These are phyloP conservation scores for Lanmaoa rubissima DNA, from an alignment of 768 basidiomycete genomes.

Conservation along the genomic window DNA sequence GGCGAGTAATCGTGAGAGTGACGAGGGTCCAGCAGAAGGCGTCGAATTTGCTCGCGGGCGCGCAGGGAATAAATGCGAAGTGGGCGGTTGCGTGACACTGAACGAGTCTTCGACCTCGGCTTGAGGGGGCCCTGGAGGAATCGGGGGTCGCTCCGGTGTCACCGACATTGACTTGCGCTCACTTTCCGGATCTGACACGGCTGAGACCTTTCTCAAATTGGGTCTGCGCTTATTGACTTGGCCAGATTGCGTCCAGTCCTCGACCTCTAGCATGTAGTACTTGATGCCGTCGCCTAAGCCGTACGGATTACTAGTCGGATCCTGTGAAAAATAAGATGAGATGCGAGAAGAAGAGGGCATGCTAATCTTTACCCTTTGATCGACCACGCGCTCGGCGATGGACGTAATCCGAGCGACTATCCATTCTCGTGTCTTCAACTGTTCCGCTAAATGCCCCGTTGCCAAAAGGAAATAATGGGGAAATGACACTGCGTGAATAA, in stretches of 20 bases:
- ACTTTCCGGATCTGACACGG: conserved; percentile 39
- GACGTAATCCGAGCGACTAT: conserved; percentile 91
- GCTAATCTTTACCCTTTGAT: conserved; percentile 54
- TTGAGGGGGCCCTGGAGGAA: conserved; percentile 60
- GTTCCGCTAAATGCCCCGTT: conserved; percentile 81
- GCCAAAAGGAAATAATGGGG: conserved; percentile 97
- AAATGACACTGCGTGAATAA: conserved; percentile 67
- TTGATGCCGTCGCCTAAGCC: conserved; percentile 85
- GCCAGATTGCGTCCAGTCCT: conserved; percentile 85
- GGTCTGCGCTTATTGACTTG: conserved; percentile 57
- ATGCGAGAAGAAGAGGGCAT: neutral
- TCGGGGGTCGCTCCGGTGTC: conserved; percentile 15
- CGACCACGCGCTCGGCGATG: conserved; percentile 82
- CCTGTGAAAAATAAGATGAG: conserved; percentile 41
- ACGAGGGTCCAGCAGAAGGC: conserved; percentile 71
- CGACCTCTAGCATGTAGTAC: conserved; percentile 91
- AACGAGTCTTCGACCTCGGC: conserved; percentile 75
- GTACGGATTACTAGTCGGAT: conserved; percentile 85
- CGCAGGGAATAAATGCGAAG: conserved; percentile 62
- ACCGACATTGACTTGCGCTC: conserved; percentile 30
- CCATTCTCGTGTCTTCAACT: conserved; percentile 90
- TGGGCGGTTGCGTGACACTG: conserved; percentile 60
- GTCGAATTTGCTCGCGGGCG: conserved; percentile 66
- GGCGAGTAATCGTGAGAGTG: conserved; percentile 74
- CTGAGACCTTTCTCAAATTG: conserved; percentile 49